Base-by-base conservation (phyloP, 2,329 filamentous ascomycete species). In the Chaetothyriales sp. region DNA sequence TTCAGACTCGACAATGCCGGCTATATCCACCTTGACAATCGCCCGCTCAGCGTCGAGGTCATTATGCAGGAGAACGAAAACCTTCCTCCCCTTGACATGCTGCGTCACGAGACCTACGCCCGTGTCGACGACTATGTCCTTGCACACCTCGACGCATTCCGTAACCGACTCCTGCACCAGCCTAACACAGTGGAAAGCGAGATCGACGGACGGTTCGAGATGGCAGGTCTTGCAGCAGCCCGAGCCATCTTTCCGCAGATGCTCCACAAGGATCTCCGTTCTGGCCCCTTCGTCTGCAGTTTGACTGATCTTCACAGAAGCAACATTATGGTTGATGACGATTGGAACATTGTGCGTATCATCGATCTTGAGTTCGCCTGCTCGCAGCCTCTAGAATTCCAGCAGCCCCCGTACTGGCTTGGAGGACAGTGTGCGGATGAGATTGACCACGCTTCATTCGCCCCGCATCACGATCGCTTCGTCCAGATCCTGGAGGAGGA, bases 231-330 rank as follows among this genome's bases (percentile, higher is more conserved):
- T 56, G 59, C 51, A 57, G 65, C 50, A 53, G 61, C 51, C 60
- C 61, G 45, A 62, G 62, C 57, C 6, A 56, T 57, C 28, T 49
- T 51, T 45, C 59, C 47, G 52, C 64, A 55, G 45, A 65, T 53
- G 61, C 60, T 53, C 20, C 55, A 53, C 3, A 51, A 53, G 15
- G 62, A 66, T 51, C 55, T 63, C 22, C 59, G 62, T 10, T 50
- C 61, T 20, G 66, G 66, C 1, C 65, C 65, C 0, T 71, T 68
- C 52, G 51, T 64, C 26, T 58, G 64, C 32, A 58, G 48, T 1
- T 60, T 71, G 8, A 70, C 66, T 6, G 68, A 72, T 53, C 56
- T 72, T 12, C 65, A 71, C 50, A 58, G 59, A 45, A 66, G 64
- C 50, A 64, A 65, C 32, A 60, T 64, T 5, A 53, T 61, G 32